Base-by-base conservation (phyloP, 257 asterid species). In the Solanum okadae region DNA sequence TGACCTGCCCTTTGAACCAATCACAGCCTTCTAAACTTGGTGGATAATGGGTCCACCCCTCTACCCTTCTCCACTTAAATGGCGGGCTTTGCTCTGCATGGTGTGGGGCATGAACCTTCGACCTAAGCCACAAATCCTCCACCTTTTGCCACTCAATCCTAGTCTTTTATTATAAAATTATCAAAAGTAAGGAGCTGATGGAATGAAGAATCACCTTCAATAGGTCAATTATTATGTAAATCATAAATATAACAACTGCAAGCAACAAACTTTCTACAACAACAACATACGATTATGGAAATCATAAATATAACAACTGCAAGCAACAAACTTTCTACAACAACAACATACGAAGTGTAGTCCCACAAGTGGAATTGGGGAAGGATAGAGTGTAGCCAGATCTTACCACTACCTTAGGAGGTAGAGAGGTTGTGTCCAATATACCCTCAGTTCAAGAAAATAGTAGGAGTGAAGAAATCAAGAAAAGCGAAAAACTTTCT, bases 21-120 rank as follows among this genome's bases (percentile, higher is more conserved):
- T 40, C 44, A 9, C 44, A 40, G 0, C 44, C 12, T 40, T 40
- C 44, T 9, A 40, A 40, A 40, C 44, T 40, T 40, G 44, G 44
- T 40, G 44, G 44, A 10, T 40, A 9, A 40, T 40, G 44, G 42
- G 46, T 0, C 46, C 46, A 10, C 46, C 12, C 13, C 46, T 40
- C 46, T 40, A 40, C 13, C 46, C 44, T 40, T 40, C 44, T 40
- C 44, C 44, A 40, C 44, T 40, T 40, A 10, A 40, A 40, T 40
- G 0, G 0, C 46, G 46, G 0, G 46, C 13, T 10, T 10, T 1
- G 13, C 44, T 10, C 0, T 40, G 46, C 46, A 40, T 40, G 46
- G 46, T 40, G 46, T 40, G 46, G 13, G 46, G 46, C 46, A 0
- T 40, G 46, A 40, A 40, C 13, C 46, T 40, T 40, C 46, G 13